Conservation (phyloP, 2,329 filamentous ascomycete genomes). For the Cordyceps fumosorosea region DNA sequence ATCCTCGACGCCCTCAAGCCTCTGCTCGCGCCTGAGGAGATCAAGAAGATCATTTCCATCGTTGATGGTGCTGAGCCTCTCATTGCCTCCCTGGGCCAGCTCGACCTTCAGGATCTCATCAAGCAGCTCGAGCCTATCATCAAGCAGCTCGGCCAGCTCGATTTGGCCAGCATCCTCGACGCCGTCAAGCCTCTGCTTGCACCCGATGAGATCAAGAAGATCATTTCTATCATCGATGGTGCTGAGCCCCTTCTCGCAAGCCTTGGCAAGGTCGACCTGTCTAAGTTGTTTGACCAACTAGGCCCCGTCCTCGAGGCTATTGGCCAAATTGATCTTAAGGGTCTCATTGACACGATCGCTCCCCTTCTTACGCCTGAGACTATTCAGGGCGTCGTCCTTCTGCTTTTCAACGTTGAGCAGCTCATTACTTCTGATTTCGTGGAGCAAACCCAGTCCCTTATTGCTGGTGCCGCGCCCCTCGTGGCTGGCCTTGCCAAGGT, state of each 20-base stretch:
- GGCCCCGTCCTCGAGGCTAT: conserved; percentile 23
- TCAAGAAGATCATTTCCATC: conserved; percentile 22
- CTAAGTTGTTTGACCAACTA: conserved; percentile 19
- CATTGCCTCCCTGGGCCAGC: conserved; percentile 21
- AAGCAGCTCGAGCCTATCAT: conserved; percentile 17
- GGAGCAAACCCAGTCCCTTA: conserved; percentile 15
- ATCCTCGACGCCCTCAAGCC: conserved; percentile 17
- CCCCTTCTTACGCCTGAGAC: conserved; percentile 12
- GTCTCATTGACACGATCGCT: conserved; percentile 16
- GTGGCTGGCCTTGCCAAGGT: conserved; percentile 27
- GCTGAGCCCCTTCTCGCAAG: conserved; percentile 27
- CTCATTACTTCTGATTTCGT: conserved; percentile 14
- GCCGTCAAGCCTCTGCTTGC: conserved; percentile 19
- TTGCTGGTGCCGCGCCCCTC: conserved; percentile 21
- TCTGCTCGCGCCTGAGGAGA: conserved; percentile 21
- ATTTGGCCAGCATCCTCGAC: conserved; percentile 14
- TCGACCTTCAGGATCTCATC: conserved; percentile 23
- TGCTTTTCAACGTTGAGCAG: conserved; percentile 15
- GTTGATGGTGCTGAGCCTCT: conserved; percentile 25
- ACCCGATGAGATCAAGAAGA: conserved; percentile 19
- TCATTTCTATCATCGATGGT: conserved; percentile 20
- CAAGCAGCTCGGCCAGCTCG: conserved; percentile 9
- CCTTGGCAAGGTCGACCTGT: conserved; percentile 28
- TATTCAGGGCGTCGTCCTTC: conserved; percentile 14
- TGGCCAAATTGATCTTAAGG: conserved; percentile 15